Evolutionary conservation across 2,329 filamentous ascomycete species (phyloP).

Genomic region (Phoma sp.): DNA sequence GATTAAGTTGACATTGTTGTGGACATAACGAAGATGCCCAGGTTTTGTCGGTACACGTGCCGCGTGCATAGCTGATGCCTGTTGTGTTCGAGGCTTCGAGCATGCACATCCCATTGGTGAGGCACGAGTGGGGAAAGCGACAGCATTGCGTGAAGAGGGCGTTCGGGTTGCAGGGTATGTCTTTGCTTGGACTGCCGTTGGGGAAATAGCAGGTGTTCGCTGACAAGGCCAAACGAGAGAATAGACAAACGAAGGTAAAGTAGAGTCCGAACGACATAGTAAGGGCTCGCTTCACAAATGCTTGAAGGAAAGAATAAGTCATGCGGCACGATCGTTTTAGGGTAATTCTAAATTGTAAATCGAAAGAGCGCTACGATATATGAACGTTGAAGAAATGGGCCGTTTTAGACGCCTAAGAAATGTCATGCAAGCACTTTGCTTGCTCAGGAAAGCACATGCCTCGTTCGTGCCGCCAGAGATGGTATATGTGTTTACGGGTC

Average conservation of each 20-base stretch:
- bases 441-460: no score
- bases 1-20: slow-evolving; percentile 7
- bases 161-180: slow-evolving; percentile 17
- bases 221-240: not conserved
- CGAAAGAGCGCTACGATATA: no score
- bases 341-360: no score
- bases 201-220: slow-evolving; percentile 21
- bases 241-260: not conserved
- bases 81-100: slow-evolving; percentile 16
- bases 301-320: no score
- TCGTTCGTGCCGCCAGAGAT: no score
- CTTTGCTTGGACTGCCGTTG: slow-evolving; percentile 10
- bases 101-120: slow-evolving; percentile 22
- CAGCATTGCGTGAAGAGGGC: slow-evolving; percentile 23
- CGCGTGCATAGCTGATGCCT: slow-evolving; percentile 20
- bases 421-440: no score
- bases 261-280: not conserved
- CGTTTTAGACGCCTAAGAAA: no score
- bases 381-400: no score
- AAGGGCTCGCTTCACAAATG: no score
- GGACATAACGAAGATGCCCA: slow-evolving; percentile 19
- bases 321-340: no score
- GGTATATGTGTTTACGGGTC: no score
- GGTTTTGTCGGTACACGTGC: slow-evolving; percentile 19
- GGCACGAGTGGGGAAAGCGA: slow-evolving; percentile 9